Evolutionary conservation across 2,329 filamentous ascomycete species (phyloP).

Genomic region (Talaromyces albobiverticillius): DNA sequence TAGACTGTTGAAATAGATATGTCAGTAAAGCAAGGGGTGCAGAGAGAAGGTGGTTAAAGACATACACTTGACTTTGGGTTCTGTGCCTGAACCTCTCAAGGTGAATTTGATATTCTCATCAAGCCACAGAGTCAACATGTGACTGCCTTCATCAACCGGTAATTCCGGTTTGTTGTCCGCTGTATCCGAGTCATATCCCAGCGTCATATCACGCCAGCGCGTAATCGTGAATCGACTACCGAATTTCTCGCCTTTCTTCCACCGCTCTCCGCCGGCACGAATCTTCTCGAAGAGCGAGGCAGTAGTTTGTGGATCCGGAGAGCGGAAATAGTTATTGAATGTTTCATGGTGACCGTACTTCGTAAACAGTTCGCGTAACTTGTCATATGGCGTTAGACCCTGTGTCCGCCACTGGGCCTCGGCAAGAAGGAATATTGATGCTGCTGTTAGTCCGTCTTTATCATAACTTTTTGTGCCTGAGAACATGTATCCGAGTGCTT

Average conservation of each 20-base stretch:
- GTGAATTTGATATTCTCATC: conserved; percentile 57
- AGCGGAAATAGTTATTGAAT: conserved; percentile 62
- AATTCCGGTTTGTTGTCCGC: conserved; percentile 52
- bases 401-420: conserved; percentile 50
- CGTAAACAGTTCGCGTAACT: conserved; percentile 56
- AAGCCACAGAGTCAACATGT: conserved; percentile 64
- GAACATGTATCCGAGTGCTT: conserved; percentile 67
- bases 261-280: conserved; percentile 37
- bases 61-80: conserved; percentile 64
- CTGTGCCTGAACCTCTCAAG: conserved; percentile 60
- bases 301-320: conserved; percentile 53
- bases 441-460: conserved; percentile 63
- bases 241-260: conserved; percentile 44
- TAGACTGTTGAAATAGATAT: conserved; percentile 30
- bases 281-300: conserved; percentile 55
- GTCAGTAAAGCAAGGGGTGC: conserved; percentile 7
- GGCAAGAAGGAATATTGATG: conserved; percentile 58
- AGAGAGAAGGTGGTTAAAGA: conserved; percentile 4
- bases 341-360: conserved; percentile 61
- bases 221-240: conserved; percentile 50
- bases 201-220: conserved; percentile 61
- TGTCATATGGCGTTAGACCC: conserved; percentile 55
- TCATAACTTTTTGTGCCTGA: conserved; percentile 57
- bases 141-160: conserved; percentile 55
- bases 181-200: conserved; percentile 58